Base-by-base conservation (phyloP, 768 basidiomycete genomes). In the Boletus sp. region DNA sequence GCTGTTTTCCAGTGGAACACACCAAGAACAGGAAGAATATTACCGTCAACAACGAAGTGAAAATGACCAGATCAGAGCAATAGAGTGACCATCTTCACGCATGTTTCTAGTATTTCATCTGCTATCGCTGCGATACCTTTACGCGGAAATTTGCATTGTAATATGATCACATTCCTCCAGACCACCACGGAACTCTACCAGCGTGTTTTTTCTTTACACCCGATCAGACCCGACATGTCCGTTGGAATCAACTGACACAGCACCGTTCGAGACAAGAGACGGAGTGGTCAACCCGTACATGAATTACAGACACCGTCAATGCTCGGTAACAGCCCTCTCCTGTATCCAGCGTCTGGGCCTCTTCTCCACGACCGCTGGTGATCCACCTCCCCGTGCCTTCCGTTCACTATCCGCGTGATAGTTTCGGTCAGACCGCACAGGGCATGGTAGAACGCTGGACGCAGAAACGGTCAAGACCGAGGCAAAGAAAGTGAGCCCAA, bases 341-440 rank as follows among this genome's bases (percentile, higher is more conserved):
- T 91, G 87, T 68, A 93, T 92, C 91, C 91, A 93, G 61, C 88
- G 79, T 64, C 83, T 79, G 12, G 87, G 86, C 50, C 80, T 76
- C 73, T 83, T 90, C 62, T 86, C 81, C 20, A 78, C 79, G 29
- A 85, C 79, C 35, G 77, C 76, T 35, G 66, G 57, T 24, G 59
- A 53, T 47, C 51, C 60, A 57, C 52, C 50, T 57, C 71, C 63
- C 52, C 64, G 67, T 42, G 66, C 54, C 57, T 62, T 62, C 54
- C 63, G 64, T 29, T 77, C 78, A 47, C 75, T 76, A 63, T 91
- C 90, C 44, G 84, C 77, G 61, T 81, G 85, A 29, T 86, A 82
- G 54, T 65, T 75, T 63, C 82, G 80, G 57, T 81, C 75, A 42
- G 78, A 74, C 51, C 83, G 81, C n/a, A 83, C 89, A 8, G 91